A percentile compares a stretch with the other conserved stretches of the same genome.
Evolutionary conservation across 2,329 filamentous ascomycete species (phyloP).

Genomic region (Plenodomus tracheiphilus): DNA sequence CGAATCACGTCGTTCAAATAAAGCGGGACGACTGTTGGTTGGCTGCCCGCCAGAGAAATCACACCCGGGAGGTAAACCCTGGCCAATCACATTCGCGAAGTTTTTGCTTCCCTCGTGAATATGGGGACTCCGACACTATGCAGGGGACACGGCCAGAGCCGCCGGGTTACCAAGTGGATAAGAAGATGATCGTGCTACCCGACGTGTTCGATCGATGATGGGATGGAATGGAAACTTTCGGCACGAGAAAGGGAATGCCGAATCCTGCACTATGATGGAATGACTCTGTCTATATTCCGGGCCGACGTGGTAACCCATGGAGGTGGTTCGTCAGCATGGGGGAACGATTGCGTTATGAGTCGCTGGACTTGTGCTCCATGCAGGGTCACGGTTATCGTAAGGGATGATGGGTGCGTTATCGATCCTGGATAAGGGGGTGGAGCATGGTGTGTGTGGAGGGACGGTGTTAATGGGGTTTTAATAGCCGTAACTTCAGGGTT

Average conservation of each 20-base stretch:
- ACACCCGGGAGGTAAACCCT: not conserved
- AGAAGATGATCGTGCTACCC: not conserved
- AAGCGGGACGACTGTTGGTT: not conserved
- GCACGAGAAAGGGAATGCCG: not conserved
- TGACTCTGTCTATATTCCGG: not conserved
- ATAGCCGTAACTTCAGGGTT: too few relatives aligned
- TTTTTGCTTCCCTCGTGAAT: not conserved
- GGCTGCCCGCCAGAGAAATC: not conserved
- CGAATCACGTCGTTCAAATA: not conserved
- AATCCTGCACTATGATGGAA: not conserved
- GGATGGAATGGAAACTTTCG: not conserved
- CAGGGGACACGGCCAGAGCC: not conserved
- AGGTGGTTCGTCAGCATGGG: not conserved
- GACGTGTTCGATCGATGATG: not conserved
- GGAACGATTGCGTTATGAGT: not conserved
- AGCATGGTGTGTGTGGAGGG: too few relatives aligned
- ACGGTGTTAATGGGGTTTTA: too few relatives aligned
- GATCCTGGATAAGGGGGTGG: too few relatives aligned
- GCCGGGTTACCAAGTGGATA: not conserved
- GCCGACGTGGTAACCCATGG: not conserved
- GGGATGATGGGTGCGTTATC: not conserved
- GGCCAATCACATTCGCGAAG: not conserved
- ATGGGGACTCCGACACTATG: not conserved
- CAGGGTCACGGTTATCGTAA: not conserved
- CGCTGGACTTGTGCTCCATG: not conserved